Percentiles rank a stretch among this genome's conserved stretches.
Evolutionary conservation across 1,284 basidiomycete species (phyloP).

Genomic region (Leccinum subrobustum): DNA sequence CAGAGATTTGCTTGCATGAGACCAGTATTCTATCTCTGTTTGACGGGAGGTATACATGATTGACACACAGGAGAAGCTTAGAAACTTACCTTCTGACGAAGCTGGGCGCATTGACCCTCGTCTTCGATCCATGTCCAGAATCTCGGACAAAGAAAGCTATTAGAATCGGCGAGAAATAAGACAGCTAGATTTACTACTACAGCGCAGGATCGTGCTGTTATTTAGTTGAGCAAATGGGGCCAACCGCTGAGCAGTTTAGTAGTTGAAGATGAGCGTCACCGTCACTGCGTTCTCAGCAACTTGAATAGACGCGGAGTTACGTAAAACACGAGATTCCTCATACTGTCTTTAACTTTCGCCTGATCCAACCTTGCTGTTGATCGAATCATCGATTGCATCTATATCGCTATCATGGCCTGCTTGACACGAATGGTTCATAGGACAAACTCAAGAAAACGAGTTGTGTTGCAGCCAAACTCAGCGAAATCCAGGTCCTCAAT

Average conservation of each 20-base stretch:
- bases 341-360: too few species aligned
- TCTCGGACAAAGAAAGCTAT: background rate
- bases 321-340: background rate
- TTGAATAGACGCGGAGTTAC: conserved; percentile 25
- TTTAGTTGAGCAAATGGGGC: background rate
- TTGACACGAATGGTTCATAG: too few species aligned
- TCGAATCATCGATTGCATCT: too few species aligned
- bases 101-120: conserved; percentile 30
- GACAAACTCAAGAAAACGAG: too few species aligned
- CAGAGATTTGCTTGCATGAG: conserved; percentile 58
- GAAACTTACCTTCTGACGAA: conserved; percentile 36
- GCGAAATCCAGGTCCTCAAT: too few species aligned
- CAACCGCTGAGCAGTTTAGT: background rate
- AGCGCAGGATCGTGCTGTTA: background rate
- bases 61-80: conserved; percentile 19
- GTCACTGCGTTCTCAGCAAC: conserved; percentile 3
- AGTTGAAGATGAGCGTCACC: conserved; percentile 2
- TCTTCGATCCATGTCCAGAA: conserved; percentile 30
- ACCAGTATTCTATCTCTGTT: conserved; percentile 70
- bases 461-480: too few species aligned
- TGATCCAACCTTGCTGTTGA: too few species aligned
- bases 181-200: conserved; percentile 8
- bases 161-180: conserved; percentile 1
- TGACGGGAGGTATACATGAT: conserved; percentile 6
- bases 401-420: too few species aligned